Evolutionary conservation across 768 basidiomycete species (phyloP), one percentile per base, ranked within the genome.

Genomic region (Crassisporium funariophilum): DNA sequence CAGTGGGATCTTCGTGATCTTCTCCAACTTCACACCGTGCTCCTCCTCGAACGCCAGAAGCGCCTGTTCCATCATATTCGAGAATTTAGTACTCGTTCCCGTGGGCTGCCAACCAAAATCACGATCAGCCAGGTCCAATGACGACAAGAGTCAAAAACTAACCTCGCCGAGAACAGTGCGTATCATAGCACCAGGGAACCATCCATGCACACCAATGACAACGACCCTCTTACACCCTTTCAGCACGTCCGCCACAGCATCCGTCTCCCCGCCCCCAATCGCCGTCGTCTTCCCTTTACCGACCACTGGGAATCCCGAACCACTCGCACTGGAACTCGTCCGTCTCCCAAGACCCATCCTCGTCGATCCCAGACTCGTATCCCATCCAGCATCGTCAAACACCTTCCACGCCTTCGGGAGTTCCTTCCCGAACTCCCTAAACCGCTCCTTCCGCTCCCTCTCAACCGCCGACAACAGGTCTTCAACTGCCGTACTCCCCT

Each of bases 141-240:
- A 10, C 40, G 25, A 37, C 36, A 42, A 20, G 38, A 45, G 44
- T 4, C 31, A 35, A 5, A 24, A 44, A 41, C 82, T 50, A 49
- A 86, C 85, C 74, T 87, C 87, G 11, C 88, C 87, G 2, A 88
- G 61, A 2, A 90, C 74, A 3, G 78, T 83, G 31, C 85, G 73
- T 65, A 88, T 78, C 43, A 89, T 72, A 33, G 83, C 63, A 44
- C 84, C 76, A 76, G 89, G 88, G 57, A 90, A 92, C 90, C 90
- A 93, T 2, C 92, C 92, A 64, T 94, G 91, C 1, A 95, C 79
- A 1, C 93, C 92, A 53, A 95, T 89, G 11, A 92, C 77, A 2
- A 88, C 87, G 0, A 92, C 84, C 35, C 77, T 71, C 60, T 75
- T 82, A 50, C 83, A 83, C 0, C 82, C 83, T 42, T 73, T 70